phyloP scores from a whole-genome alignment of 192 early-diverging fungal genomes.

The Thoreauomyces humboldtii region DNA sequence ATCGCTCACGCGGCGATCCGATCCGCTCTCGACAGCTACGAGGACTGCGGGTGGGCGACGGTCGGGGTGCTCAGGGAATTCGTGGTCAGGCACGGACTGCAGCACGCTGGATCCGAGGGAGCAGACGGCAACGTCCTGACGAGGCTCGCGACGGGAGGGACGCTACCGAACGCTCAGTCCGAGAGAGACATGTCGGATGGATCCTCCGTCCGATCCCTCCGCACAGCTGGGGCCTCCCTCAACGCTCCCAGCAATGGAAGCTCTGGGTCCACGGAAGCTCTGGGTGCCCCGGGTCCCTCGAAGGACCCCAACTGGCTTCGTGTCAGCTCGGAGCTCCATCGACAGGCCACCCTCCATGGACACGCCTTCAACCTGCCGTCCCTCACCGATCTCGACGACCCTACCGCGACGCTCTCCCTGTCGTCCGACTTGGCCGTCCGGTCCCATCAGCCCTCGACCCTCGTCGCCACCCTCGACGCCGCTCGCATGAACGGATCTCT shows the following conservation, averaged over 20 bases:
- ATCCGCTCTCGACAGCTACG: conserved; percentile 23
- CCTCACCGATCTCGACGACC: conserved; percentile 17
- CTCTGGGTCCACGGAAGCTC: neutral
- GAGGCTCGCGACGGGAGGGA: neutral
- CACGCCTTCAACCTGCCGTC: conserved; percentile 24
- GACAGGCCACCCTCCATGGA: conserved; percentile 15
- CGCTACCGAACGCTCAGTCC: conserved; percentile 16
- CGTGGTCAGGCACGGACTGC: conserved; percentile 14
- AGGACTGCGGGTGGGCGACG: conserved; percentile 24
- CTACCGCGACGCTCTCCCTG: neutral
- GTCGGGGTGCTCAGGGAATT: conserved; percentile 19
- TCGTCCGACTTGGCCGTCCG: conserved; percentile 17
- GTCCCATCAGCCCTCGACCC: neutral
- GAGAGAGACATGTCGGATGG: conserved; percentile 25
- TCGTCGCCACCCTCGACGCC: conserved; percentile 20
- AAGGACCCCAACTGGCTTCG: conserved; percentile 19
- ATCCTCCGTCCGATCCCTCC: neutral
- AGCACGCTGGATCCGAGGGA: neutral
- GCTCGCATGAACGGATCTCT: conserved; percentile 14
- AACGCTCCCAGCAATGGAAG: neutral
- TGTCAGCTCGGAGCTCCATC: conserved; percentile 19
- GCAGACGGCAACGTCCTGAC: neutral
- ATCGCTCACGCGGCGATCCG: conserved; percentile 11
- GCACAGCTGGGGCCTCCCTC: neutral
- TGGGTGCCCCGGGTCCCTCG: neutral